These are phyloP conservation scores for Vanrija sp. DNA, from an alignment of 1,284 basidiomycete species.

Conservation along the genomic window DNA sequence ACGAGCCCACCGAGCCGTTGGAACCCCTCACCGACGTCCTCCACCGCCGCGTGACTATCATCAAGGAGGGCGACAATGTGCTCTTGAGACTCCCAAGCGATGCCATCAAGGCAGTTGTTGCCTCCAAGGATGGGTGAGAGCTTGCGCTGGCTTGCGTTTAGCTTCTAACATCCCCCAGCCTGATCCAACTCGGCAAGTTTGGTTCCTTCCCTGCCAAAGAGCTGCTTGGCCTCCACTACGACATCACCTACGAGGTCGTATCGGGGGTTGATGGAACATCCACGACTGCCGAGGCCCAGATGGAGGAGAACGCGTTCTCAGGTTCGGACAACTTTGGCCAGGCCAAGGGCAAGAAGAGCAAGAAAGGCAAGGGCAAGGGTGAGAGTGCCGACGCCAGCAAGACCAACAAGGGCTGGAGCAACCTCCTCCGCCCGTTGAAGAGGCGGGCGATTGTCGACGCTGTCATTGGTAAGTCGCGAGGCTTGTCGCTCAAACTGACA, in stretches of 20 bases:
- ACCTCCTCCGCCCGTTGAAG: slow-evolving; percentile 35
- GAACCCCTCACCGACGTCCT: slow-evolving; percentile 37
- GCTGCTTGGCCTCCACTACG: slow-evolving; percentile 50
- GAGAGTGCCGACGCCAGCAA: slow-evolving; percentile 5
- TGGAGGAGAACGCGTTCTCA: neutral
- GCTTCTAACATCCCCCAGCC: slow-evolving; percentile 19
- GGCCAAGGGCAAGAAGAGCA: slow-evolving; percentile 29
- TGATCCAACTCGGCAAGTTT: slow-evolving; percentile 51
- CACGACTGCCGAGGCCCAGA: slow-evolving; percentile 3
- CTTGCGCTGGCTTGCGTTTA: neutral
- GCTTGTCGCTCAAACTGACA: slow-evolving; percentile 3
- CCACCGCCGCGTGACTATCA: slow-evolving; percentile 36
- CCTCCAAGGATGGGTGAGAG: slow-evolving; percentile 42
- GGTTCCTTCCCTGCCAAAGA: slow-evolving; percentile 49
- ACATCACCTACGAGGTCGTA: slow-evolving; percentile 52
- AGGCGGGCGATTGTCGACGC: slow-evolving; percentile 34
- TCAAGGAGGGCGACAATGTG: slow-evolving; percentile 50
- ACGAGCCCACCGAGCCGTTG: neutral
- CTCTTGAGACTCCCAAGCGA: slow-evolving; percentile 51
- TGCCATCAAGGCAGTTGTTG: slow-evolving; percentile 48
- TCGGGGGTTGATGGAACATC: slow-evolving; percentile 13
- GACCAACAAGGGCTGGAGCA: slow-evolving; percentile 37
- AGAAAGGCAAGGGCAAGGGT: slow-evolving; percentile 29
- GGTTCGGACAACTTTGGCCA: slow-evolving; percentile 28
- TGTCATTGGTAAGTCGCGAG: slow-evolving; percentile 33